Percentiles rank a stretch among this genome's conserved stretches.
These are phyloP conservation scores for Lophiotrema nucula DNA, from an alignment of 495 filamentous ascomycete genomes.

Conservation along the genomic window DNA sequence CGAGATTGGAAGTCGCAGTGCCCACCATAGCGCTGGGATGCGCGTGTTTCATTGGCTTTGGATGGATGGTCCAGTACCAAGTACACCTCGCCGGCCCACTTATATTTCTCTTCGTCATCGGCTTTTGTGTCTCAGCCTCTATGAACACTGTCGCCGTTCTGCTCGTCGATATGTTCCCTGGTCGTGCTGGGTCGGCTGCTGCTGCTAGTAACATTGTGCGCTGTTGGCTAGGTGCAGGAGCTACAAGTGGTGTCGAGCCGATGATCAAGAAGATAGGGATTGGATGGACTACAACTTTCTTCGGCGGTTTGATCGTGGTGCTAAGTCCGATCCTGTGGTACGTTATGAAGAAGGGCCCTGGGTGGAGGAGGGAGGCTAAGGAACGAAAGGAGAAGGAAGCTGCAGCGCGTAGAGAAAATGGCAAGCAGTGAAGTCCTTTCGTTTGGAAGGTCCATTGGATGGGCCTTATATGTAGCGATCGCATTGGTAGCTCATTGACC, in stretches of 20 bases:
- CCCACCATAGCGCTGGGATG: background rate
- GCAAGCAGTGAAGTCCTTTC: no score
- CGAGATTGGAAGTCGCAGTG: conserved; percentile 31
- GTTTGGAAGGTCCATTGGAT: no score
- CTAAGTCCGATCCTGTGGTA: no score
- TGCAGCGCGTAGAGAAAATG: no score
- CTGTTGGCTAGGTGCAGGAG: conserved; percentile 38
- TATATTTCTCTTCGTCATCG: conserved; percentile 26
- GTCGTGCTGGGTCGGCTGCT: conserved; percentile 36
- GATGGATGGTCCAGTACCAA: conserved; percentile 33
- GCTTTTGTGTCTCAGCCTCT: conserved; percentile 17
- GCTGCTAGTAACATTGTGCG: conserved; percentile 38
- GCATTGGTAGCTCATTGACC: no score
- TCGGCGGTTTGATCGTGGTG: no score
- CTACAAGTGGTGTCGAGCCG: conserved; percentile 33
- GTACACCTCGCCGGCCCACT: conserved; percentile 31
- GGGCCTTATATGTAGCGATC: no score
- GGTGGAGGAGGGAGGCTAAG: no score
- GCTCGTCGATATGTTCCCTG: conserved; percentile 39
- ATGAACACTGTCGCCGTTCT: conserved; percentile 31
- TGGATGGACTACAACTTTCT: conserved; percentile 42
- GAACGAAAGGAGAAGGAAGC: no score
- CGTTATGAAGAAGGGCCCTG: no score
- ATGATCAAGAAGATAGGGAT: conserved; percentile 33
- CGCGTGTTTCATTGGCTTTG: conserved; percentile 18